Evolutionary conservation across 177 flowering plant genomes (phyloP), one percentile per base, ranked within the genome.

Genomic region (Vitis hybrid): DNA sequence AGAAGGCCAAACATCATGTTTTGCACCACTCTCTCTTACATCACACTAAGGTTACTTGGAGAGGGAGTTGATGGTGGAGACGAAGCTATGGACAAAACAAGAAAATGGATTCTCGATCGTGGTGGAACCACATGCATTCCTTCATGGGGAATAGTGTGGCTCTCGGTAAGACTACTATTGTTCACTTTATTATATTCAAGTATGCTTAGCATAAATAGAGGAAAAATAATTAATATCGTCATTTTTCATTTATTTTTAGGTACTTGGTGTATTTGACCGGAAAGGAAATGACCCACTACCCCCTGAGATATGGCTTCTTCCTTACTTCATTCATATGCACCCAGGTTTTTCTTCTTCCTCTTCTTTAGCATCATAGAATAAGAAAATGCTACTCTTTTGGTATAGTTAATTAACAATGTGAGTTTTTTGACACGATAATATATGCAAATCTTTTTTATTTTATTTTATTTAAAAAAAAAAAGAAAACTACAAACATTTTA

Each of bases 71-170:
- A 75, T 6, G 86, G 72, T 39, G 87, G 86, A 0, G 75, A 81
- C 45, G 73, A 74, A 5, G 83, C 80, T 14, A 74, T 82, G 74
- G 77, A 77, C 1, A 75, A 69, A 56, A 86, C 76, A 13, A 67
- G 87, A 31, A 68, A 69, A 50, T 87, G 91, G 91, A 84, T 85
- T 12, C 83, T 74, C 54, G 80, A 81, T 39, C 84, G 69, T 50
- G 89, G 87, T 16, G 85, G 85, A 26, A 81, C 50, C 7, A 70
- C 71, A 16, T 78, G 9, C 61, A 82, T 84, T 48, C 84, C 89
- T 2, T 85, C 87, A 19, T 87, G 89, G 87, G 91, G 91, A 31
- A 87, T 85, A 73, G 59, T 74, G 29, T 86, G 85, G 86, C 85
- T 86, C n/a, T 80, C 86, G 9, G 89, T 85, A 70, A 59, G 69